Evolutionary conservation across 1,284 basidiomycete species (phyloP).

Genomic region (Meripilus lineatus): DNA sequence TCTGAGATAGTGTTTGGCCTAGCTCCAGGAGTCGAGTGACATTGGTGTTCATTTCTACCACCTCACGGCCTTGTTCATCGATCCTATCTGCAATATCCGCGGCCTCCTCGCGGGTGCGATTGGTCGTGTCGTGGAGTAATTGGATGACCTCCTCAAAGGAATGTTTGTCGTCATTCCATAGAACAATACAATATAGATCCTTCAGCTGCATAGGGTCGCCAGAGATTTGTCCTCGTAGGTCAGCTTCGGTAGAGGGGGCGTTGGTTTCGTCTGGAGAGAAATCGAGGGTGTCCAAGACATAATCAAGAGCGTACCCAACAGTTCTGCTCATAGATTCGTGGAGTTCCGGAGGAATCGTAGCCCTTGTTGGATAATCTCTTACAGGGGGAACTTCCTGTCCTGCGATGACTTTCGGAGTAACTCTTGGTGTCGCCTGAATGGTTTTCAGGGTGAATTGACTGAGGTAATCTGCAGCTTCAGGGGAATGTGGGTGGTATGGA

Average conservation of each 20-base stretch:
- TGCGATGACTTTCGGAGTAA: conserved; percentile 31
- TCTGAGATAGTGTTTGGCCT: conserved; percentile 78
- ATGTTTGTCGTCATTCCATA: conserved; percentile 99
- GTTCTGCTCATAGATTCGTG: conserved; percentile 70
- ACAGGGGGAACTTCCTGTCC: conserved; percentile 53
- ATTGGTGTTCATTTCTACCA: conserved; percentile 77
- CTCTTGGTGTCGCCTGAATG: conserved; percentile 24
- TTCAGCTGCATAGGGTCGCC: conserved; percentile 65
- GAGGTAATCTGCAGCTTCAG: conserved; percentile 22
- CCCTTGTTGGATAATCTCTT: conserved; percentile 52
- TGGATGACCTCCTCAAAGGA: conserved; percentile 88
- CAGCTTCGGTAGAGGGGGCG: conserved; percentile 64
- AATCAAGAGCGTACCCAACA: conserved; percentile 77
- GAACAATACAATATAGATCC: conserved; percentile 79
- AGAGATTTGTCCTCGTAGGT: conserved; percentile 68
- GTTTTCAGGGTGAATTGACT: conserved; percentile 22
- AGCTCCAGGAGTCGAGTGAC: conserved; percentile 70
- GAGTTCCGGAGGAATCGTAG: conserved; percentile 56
- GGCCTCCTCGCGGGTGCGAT: conserved; percentile 59
- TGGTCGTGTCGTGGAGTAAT: conserved; percentile 68
- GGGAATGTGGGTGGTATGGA: conserved; percentile 54
- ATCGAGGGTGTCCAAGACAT: conserved; percentile 81
- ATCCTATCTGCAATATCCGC: conserved; percentile 61
- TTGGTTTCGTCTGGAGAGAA: conserved; percentile 78
- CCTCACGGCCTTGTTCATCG: conserved; percentile 83